Evolutionary conservation across 2,329 filamentous ascomycete genomes (phyloP), one percentile per base, ranked within the genome.

Genomic region (Didymella exigua): DNA sequence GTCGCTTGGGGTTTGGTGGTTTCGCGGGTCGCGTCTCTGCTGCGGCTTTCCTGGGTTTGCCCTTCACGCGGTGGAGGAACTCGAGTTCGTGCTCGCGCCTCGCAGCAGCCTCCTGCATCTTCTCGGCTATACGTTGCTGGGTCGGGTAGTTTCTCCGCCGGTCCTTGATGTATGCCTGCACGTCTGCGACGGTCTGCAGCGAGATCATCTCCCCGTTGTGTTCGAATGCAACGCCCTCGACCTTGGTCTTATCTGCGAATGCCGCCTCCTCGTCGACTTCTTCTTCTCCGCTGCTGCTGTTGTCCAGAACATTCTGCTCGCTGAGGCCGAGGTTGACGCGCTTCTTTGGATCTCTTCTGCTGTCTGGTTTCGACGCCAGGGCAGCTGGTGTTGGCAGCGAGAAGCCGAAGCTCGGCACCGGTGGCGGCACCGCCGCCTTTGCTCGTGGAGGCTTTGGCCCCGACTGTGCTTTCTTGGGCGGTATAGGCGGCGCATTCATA

Each of bases 91-190:
- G 54, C 34, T 49, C 60, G 19, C 70, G 65, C 49, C 61, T 67
- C 19, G 54, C 58, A 1, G 57, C 64, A 6, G 63, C 60, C 50
- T 71, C 81, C 53, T 81, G 81, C 59, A 85, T 84, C 74, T 84
- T 90, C 60, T 85, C 85, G 57, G 85, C 82, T 58, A 86, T 79
- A 50, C 90, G 86, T 55, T 85, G 85, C 71, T 86, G 85, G 2
- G 93, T 97, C 2, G 93, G 93, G 71, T 85, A 98, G 46, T 88
- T 87, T 61, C 86, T 88, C 70, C 83, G 89, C 55, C 93, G 86
- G 73, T 96, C 91, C 44, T 86, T 86, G 59, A 96, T 85, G 86
- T 91, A 98, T 6, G 86, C 84, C 21, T 86, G 83, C 50, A 97
- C 82, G 68, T 97, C 92, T 54, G 84, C 84, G 14, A 81, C 72